phyloP scores from a whole-genome alignment of 108 stramenopile species.

The Fragilaria radians region DNA sequence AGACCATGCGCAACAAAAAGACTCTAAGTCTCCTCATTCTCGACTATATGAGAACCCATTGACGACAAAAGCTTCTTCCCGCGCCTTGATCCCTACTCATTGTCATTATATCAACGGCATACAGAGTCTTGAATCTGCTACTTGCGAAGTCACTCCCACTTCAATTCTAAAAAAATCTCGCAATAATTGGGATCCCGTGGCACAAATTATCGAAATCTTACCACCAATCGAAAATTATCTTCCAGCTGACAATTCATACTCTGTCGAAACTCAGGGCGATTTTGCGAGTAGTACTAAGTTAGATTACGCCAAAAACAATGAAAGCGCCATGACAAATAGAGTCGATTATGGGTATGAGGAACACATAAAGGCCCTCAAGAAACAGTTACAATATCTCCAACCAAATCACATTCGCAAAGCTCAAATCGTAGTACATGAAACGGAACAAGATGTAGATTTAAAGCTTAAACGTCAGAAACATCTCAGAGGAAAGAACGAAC shows the following conservation, averaged over 20 bases:
- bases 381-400: too few relatives aligned
- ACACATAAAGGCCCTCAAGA: too few relatives aligned
- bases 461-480: background rate
- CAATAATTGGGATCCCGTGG: background rate
- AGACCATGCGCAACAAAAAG: background rate
- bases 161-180: slow-evolving; percentile 1
- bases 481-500: background rate
- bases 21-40: background rate
- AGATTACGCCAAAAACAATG: background rate
- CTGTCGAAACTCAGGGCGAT: background rate
- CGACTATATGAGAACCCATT: background rate
- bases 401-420: too few relatives aligned
- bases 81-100: background rate
- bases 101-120: background rate
- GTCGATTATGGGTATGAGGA: background rate
- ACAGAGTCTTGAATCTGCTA: background rate
- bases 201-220: background rate
- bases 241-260: background rate
- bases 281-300: background rate
- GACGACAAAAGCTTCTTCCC: background rate
- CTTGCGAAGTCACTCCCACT: background rate
- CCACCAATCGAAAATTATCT: background rate
- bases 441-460: background rate
- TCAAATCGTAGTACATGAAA: too few relatives aligned
- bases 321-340: background rate